Percentiles rank a stretch among this genome's conserved stretches.
Evolutionary conservation across 805 yeast genomes (phyloP).

Genomic region (Ogataea salicorniae): DNA sequence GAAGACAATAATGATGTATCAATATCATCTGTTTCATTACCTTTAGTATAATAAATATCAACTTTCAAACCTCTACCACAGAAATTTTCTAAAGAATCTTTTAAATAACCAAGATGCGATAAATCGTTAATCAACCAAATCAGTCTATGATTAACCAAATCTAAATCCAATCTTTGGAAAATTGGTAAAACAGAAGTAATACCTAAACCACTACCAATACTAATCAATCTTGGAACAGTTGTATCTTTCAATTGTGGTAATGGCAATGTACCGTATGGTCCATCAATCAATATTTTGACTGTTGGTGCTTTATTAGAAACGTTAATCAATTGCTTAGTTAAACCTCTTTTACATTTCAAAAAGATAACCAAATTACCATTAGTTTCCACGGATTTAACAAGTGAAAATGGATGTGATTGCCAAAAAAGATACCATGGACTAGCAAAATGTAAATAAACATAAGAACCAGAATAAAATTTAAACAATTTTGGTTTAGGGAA

Average conservation of each 20-base stretch:
- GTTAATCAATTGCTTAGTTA: slow-evolving; percentile 32
- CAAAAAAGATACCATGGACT: slow-evolving; percentile 40
- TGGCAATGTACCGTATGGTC: slow-evolving; percentile 53
- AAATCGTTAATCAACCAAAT: slow-evolving; percentile 19
- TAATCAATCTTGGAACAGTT: slow-evolving; percentile 6
- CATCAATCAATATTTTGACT: slow-evolving; percentile 42
- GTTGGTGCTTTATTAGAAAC: slow-evolving; percentile 19
- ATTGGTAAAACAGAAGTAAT: slow-evolving; percentile 16
- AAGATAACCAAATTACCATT: slow-evolving; percentile 32
- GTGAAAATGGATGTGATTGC: slow-evolving; percentile 73
- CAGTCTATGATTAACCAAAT: slow-evolving; percentile 7
- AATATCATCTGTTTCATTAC: not conserved
- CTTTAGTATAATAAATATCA: slow-evolving; percentile 8
- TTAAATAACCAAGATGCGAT: slow-evolving; percentile 7
- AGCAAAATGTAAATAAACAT: slow-evolving; percentile 50
- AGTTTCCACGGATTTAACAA: slow-evolving; percentile 35
- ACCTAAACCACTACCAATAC: slow-evolving; percentile 24
- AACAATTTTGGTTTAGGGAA: slow-evolving; percentile 17
- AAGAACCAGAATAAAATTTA: slow-evolving; percentile 43
- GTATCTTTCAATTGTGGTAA: slow-evolving; percentile 1
- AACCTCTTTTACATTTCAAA: slow-evolving; percentile 47
- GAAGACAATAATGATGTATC: not conserved
- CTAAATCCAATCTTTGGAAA: not conserved
- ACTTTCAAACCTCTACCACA: slow-evolving; percentile 4
- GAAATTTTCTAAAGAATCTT: slow-evolving; percentile 10